Conservation (phyloP, 768 basidiomycete genomes). For the Pleurotus djamor region DNA sequence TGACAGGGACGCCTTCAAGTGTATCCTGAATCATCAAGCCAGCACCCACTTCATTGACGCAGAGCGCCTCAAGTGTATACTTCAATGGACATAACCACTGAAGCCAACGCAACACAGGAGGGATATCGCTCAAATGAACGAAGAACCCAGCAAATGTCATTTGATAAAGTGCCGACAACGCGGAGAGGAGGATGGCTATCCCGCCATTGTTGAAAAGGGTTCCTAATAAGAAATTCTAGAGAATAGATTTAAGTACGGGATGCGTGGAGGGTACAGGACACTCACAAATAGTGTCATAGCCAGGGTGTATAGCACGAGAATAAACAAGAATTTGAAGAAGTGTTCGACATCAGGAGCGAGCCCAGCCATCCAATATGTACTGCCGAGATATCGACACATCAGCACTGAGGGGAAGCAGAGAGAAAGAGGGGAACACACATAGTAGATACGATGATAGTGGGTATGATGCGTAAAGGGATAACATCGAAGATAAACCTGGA, state of each 20-base stretch:
- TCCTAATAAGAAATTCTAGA: slow-evolving; percentile 87
- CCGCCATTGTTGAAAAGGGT: slow-evolving; percentile 83
- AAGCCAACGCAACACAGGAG: slow-evolving; percentile 90
- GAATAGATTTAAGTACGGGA: background rate
- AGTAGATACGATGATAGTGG: slow-evolving; percentile 82
- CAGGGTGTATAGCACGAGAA: slow-evolving; percentile 82
- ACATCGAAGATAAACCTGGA: slow-evolving; percentile 88
- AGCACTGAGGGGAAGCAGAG: slow-evolving; percentile 6
- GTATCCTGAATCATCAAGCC: slow-evolving; percentile 83
- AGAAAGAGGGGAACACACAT: slow-evolving; percentile 49
- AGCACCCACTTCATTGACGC: slow-evolving; percentile 90
- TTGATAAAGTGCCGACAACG: slow-evolving; percentile 71
- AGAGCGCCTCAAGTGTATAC: slow-evolving; percentile 79
- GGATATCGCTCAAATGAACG: slow-evolving; percentile 81
- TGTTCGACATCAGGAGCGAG: slow-evolving; percentile 71
- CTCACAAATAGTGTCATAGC: slow-evolving; percentile 85
- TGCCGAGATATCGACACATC: slow-evolving; percentile 18
- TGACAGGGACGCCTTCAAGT: slow-evolving; percentile 78
- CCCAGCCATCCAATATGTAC: slow-evolving; percentile 96
- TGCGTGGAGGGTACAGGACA: slow-evolving; percentile 8
- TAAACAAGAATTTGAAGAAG: slow-evolving; percentile 95
- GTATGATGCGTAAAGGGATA: slow-evolving; percentile 83
- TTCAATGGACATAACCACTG: slow-evolving; percentile 89
- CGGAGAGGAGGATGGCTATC: slow-evolving; percentile 86
- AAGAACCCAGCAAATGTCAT: slow-evolving; percentile 95